Percentiles rank a stretch among this genome's conserved stretches.
These are phyloP conservation scores for Mycena sp. DNA, from an alignment of 1,284 basidiomycete genomes.

Conservation along the genomic window DNA sequence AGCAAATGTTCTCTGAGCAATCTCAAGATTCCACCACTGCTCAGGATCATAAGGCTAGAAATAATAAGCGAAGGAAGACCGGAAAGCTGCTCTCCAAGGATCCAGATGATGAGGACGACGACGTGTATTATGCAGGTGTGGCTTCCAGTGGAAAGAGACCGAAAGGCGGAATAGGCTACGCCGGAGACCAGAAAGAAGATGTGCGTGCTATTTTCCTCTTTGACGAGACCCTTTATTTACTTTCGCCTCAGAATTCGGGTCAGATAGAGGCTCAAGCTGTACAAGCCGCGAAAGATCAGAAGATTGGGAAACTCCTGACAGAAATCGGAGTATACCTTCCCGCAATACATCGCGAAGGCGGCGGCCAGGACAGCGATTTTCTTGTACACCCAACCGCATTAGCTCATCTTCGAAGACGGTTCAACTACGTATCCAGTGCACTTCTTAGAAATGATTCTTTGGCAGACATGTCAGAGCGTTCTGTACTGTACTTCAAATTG, in stretches of 20 bases:
- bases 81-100: conserved; percentile 41
- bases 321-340: conserved; percentile 84
- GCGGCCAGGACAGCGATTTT: conserved; percentile 84
- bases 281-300: conserved; percentile 79
- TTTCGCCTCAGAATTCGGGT: conserved; percentile 69
- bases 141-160: conserved; percentile 62
- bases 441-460: conserved; percentile 91
- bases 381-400: conserved; percentile 89
- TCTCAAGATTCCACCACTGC: conserved; percentile 51
- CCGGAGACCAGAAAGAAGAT: conserved; percentile 81
- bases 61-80: conserved; percentile 62
- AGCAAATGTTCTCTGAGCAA: conserved; percentile 72
- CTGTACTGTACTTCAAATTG: conserved; percentile 86
- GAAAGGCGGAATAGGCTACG: conserved; percentile 86
- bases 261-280: conserved; percentile 76
- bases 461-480: conserved; percentile 91
- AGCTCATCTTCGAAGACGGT: conserved; percentile 88
- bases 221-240: conserved; percentile 13
- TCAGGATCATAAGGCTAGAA: conserved; percentile 49
- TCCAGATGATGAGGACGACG: conserved; percentile 63
- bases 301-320: conserved; percentile 71
- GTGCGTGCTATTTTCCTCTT: conserved; percentile 57
- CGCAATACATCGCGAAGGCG: conserved; percentile 77
- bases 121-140: conserved; percentile 56
- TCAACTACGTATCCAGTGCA: conserved; percentile 86